Evolutionary conservation across 495 filamentous ascomycete species (phyloP).

Genomic region (Amphirosellinia nigrospora): DNA sequence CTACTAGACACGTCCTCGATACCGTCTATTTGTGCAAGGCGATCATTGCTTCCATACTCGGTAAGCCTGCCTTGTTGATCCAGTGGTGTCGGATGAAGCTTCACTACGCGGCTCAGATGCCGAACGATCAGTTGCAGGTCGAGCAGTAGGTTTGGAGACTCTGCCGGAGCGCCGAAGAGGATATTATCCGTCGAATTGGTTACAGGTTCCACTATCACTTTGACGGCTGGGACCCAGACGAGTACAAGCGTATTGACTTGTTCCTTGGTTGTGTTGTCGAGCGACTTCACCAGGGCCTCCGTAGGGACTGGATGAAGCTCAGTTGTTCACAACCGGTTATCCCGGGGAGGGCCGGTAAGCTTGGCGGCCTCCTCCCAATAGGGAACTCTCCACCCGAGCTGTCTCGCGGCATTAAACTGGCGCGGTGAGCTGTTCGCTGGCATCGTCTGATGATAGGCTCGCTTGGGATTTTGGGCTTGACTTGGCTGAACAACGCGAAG

Average conservation of each 20-base stretch:
- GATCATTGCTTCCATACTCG: slow-evolving; percentile 6
- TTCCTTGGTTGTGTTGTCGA: slow-evolving; percentile 41
- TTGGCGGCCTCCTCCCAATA: neutral
- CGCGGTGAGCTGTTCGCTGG: slow-evolving; percentile 13
- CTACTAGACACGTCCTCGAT: slow-evolving; percentile 34
- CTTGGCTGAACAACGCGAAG: slow-evolving; percentile 14
- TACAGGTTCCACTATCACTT: slow-evolving; percentile 48
- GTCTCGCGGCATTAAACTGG: slow-evolving; percentile 11
- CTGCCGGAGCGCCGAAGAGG: slow-evolving; percentile 48
- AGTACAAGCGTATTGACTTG: slow-evolving; percentile 53
- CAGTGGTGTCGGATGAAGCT: slow-evolving; percentile 24
- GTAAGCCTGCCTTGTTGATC: slow-evolving; percentile 3
- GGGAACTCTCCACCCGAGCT: neutral
- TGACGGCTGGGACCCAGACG: slow-evolving; percentile 44
- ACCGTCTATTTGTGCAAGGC: slow-evolving; percentile 26
- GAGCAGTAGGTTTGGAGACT: slow-evolving; percentile 41
- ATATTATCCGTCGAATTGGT: slow-evolving; percentile 33
- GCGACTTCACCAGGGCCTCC: slow-evolving; percentile 8
- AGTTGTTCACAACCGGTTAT: slow-evolving; percentile 10
- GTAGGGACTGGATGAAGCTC: slow-evolving; percentile 4
- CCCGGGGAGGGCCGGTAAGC: neutral
- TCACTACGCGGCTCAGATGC: slow-evolving; percentile 42
- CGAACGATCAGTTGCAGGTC: slow-evolving; percentile 43
- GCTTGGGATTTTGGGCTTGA: slow-evolving; percentile 18
- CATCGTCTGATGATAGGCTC: slow-evolving; percentile 13